A percentile compares a stretch with the other conserved stretches of the same genome.
These are phyloP conservation scores for Lepidium sativum DNA, from an alignment of 345 rosid species.

Conservation along the genomic window DNA sequence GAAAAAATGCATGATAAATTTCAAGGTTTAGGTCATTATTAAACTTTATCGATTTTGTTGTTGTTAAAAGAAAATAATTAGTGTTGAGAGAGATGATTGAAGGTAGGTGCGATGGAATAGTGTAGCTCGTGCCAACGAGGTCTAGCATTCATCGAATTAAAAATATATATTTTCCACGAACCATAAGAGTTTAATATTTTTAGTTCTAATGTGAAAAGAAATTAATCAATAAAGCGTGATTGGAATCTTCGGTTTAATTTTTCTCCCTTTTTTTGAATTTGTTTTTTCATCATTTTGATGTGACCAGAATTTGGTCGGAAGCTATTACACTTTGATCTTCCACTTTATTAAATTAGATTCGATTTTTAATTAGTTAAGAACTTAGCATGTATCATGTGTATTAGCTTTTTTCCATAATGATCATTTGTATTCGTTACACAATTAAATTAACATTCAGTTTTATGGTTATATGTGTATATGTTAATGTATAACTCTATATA, in stretches of 20 bases:
- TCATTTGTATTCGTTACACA: neutral
- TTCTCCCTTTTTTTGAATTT: neutral
- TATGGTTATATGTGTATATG: too few species aligned
- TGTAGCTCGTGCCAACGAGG: slow-evolving; percentile 23
- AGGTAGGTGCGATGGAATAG: slow-evolving; percentile 21
- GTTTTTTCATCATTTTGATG: slow-evolving; percentile 9
- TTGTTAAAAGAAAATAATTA: neutral
- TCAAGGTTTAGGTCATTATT: too few species aligned
- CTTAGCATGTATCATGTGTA: neutral
- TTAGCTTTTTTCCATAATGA: neutral
- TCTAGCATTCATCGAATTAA: slow-evolving; percentile 11
- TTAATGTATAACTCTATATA: too few species aligned
- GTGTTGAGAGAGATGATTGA: neutral
- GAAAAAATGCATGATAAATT: too few species aligned
- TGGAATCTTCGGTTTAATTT: slow-evolving; percentile 3
- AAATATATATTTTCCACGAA: neutral
- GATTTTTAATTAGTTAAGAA: neutral
- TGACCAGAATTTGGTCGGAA: neutral
- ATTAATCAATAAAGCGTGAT: slow-evolving; percentile 10
- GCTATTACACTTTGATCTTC: slow-evolving; percentile 2
- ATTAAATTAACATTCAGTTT: too few species aligned
- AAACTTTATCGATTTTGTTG: too few species aligned
- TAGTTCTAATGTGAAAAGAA: slow-evolving; percentile 14
- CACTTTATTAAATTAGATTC: neutral
- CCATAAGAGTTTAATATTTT: neutral